Evolutionary conservation across 1,139 yeast genomes (phyloP).

Genomic region (Pichia sorboxylosa): DNA sequence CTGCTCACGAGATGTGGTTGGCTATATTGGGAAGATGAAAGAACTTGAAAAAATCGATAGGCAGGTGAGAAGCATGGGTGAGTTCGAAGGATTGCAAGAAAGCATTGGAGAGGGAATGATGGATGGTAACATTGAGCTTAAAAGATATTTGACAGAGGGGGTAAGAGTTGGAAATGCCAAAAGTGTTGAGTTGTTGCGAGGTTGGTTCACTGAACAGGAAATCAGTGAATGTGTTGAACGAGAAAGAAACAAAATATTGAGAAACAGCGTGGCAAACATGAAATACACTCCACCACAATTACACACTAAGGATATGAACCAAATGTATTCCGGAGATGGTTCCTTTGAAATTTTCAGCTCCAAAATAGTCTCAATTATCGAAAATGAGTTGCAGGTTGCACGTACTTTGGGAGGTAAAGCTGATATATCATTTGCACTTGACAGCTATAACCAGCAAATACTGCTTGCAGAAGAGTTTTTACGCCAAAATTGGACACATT

Average conservation of each 20-base stretch:
- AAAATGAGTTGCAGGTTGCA: too few relatives aligned
- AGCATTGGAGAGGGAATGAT: slow-evolving; percentile 36
- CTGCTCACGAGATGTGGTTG: slow-evolving; percentile 26
- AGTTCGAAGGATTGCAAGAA: slow-evolving; percentile 38
- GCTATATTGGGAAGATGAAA: slow-evolving; percentile 22
- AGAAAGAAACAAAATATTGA: slow-evolving; percentile 14
- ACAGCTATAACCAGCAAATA: too few relatives aligned
- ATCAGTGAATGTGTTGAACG: slow-evolving; percentile 15
- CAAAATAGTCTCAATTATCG: too few relatives aligned
- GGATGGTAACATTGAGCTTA: slow-evolving; percentile 29
- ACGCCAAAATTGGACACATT: too few relatives aligned
- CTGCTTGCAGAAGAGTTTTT: too few relatives aligned
- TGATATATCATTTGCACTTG: too few relatives aligned
- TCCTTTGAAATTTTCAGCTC: too few relatives aligned
- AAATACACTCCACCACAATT: too few relatives aligned
- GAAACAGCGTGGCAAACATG: too few relatives aligned
- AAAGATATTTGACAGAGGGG: not conserved
- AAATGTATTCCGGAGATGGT: too few relatives aligned
- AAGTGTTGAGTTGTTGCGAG: not conserved
- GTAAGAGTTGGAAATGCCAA: not conserved
- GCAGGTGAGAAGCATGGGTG: slow-evolving; percentile 32
- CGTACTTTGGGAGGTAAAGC: too few relatives aligned
- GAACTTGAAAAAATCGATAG: slow-evolving; percentile 27
- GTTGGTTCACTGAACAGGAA: slow-evolving; percentile 20
- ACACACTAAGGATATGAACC: too few relatives aligned